Conservation (phyloP, 495 filamentous ascomycete genomes). For the Stereocaulon alpinum region DNA sequence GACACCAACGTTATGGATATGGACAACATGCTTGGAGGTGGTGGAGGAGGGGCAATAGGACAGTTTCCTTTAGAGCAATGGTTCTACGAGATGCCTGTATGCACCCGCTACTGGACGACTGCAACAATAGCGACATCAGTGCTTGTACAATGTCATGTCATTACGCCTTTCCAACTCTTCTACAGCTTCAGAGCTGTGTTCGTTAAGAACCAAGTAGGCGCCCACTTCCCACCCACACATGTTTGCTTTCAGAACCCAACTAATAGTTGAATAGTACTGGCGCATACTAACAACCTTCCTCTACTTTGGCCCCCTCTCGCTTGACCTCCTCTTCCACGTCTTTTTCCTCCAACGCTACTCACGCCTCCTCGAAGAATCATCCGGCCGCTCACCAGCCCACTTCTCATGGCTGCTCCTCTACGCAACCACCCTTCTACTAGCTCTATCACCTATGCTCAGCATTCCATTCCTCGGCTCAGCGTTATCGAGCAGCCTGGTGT, state of each 20-base stretch:
- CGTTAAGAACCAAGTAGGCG: conserved; percentile 66
- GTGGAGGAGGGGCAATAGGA: conserved; percentile 42
- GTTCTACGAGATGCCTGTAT: conserved; percentile 97
- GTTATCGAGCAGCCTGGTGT: conserved; percentile 83
- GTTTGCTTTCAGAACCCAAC: neutral
- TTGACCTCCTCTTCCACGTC: conserved; percentile 96
- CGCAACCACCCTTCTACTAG: conserved; percentile 62
- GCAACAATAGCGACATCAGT: conserved; percentile 82
- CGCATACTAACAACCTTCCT: conserved; percentile 88
- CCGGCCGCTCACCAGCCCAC: conserved; percentile 76
- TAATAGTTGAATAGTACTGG: conserved; percentile 61
- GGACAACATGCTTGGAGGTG: conserved; percentile 57
- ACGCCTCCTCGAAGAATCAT: conserved; percentile 87
- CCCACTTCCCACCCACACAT: neutral
- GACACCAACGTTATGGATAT: conserved; percentile 33
- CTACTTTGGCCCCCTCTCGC: conserved; percentile 88
- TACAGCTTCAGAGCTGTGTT: conserved; percentile 93
- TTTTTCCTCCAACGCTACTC: conserved; percentile 98
- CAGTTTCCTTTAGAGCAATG: conserved; percentile 87
- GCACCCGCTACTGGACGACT: conserved; percentile 92
- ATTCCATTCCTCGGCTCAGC: conserved; percentile 90
- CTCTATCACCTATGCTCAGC: conserved; percentile 68
- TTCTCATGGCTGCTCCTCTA: conserved; percentile 93
- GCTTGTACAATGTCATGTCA: conserved; percentile 82
- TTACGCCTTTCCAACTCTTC: conserved; percentile 89